A percentile compares a stretch with the other conserved stretches of the same genome.
These are phyloP conservation scores for Wolfiporia cocos DNA, from an alignment of 1,284 basidiomycete species.

Conservation along the genomic window DNA sequence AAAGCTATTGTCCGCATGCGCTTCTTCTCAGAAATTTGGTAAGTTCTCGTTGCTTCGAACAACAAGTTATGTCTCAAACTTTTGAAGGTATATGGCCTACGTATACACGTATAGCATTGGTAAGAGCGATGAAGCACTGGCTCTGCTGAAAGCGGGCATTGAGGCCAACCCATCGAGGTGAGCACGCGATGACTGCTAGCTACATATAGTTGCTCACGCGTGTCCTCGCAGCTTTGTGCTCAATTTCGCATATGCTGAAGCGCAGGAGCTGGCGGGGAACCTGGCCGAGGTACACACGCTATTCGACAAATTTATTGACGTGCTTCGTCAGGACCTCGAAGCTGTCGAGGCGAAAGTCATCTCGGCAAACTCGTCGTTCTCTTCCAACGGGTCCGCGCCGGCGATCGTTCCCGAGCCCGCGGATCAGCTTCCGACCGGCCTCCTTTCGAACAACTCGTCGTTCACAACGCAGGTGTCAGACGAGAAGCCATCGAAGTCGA, in stretches of 20 bases:
- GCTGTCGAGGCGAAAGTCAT: constrained; percentile 49
- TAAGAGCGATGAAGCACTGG: constrained; percentile 76
- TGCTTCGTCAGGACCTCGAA: constrained; percentile 72
- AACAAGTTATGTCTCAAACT: background rate
- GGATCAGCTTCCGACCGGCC: constrained; percentile 3
- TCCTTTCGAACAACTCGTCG: constrained; percentile 28
- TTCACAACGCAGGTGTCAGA: constrained; percentile 36
- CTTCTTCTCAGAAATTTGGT: constrained; percentile 96
- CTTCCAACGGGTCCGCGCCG: constrained; percentile 26
- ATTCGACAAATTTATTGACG: constrained; percentile 69
- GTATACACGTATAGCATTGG: constrained; percentile 72
- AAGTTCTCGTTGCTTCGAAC: constrained; percentile 15
- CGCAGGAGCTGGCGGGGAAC: constrained; percentile 66
- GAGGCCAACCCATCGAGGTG: constrained; percentile 85
- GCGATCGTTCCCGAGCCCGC: constrained; percentile 17
- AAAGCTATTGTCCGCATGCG: constrained; percentile 89
- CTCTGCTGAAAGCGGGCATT: constrained; percentile 81
- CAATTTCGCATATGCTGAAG: constrained; percentile 86
- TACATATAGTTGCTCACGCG: constrained; percentile 5
- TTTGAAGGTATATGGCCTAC: constrained; percentile 82
- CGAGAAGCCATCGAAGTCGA: constrained; percentile 39
- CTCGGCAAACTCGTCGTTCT: constrained; percentile 35
- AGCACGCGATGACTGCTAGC: too few relatives aligned
- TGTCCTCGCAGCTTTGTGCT: constrained; percentile 68
- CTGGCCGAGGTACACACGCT: constrained; percentile 60